Evolutionary conservation across 305 asterid genomes (phyloP), one percentile per base, ranked within the genome.

Genomic region (Fraxinus xanthoxyloides): DNA sequence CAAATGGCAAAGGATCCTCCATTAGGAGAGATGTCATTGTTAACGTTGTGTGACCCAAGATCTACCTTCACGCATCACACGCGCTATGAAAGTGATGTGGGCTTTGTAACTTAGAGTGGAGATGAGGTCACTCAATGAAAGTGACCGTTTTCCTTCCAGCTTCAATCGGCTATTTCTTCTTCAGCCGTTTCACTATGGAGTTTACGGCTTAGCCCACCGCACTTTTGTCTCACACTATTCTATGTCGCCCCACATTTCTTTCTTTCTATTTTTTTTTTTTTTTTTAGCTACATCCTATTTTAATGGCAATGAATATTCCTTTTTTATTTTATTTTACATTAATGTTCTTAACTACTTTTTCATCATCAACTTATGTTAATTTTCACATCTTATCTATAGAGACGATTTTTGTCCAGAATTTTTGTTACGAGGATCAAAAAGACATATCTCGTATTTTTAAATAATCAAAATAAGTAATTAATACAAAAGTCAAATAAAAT

Each of bases 11-110:
- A 80, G 56, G 56, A 87, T 36, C 86, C 81, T 82, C 86, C 82
- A 81, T 79, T 81, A 65, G 90, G 87, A 70, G 90, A 78, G 79
- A 7, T 82, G 93, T 92, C 93, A 74, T 77, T 75, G 46, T 86
- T 82, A 26, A 8, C 32, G 31, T 38, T 40, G 84, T 67, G 32
- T 72, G 83, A 28, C 72, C 65, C 80, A 26, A 80, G 69, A 74
- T 56, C 63, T 1, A 32, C 34, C 12, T 7, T 34, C 91, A 90
- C 95, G 93, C 90, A 77, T 70, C 3, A 0, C 89, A 85, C 92
- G 90, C 92, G 61, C 48, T 69, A 70, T 74, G 56, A 85, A 54
- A 24, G 78, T 73, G 87, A 86, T 61, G 79, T 54, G 74, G 77
- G 26, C 67, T 38, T 54, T 36, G 65, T 35, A 51, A 15, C 79